Conservation (phyloP, 2,329 filamentous ascomycete species). For the Alternaria hordeiaustralica region DNA sequence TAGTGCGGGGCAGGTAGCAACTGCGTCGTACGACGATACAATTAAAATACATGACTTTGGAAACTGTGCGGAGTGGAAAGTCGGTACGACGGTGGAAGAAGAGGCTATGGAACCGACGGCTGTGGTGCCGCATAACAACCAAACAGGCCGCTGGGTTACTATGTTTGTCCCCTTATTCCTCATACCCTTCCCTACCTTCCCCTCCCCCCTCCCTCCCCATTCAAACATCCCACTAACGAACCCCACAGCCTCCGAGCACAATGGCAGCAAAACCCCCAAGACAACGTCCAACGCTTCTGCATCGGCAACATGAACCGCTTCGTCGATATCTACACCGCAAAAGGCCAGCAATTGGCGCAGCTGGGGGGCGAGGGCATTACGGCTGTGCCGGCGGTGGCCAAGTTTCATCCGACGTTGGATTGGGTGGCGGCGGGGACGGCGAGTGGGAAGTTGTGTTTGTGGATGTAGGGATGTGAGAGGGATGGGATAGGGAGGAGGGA, state of each 20-base stretch:
- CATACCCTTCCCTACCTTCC: too few relatives aligned
- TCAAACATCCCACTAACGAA: too few relatives aligned
- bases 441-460: constrained; percentile 90
- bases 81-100: constrained; percentile 64
- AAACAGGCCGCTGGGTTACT: constrained; percentile 93
- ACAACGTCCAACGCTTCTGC: constrained; percentile 83
- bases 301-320: constrained; percentile 99
- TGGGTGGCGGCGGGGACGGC: constrained; percentile 94
- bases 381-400: constrained; percentile 89
- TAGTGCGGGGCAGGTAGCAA: constrained; percentile 82
- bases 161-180: constrained; percentile 56
- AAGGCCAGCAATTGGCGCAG: constrained; percentile 88
- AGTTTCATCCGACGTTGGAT: constrained; percentile 84
- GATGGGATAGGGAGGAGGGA: background rate
- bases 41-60: constrained; percentile 88
- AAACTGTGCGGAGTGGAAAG: constrained; percentile 56
- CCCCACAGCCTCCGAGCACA: too few relatives aligned
- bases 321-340: constrained; percentile 84
- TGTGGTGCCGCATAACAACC: constrained; percentile 85
- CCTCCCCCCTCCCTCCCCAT: too few relatives aligned
- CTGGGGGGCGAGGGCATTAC: constrained; percentile 88
- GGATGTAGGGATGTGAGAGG: too few relatives aligned
- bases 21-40: constrained; percentile 92
- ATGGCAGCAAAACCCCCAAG: constrained; percentile 82
- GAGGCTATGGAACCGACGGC: constrained; percentile 72